Base-by-base conservation (phyloP, 1,139 yeast species). In the Kodamaea arcana region DNA sequence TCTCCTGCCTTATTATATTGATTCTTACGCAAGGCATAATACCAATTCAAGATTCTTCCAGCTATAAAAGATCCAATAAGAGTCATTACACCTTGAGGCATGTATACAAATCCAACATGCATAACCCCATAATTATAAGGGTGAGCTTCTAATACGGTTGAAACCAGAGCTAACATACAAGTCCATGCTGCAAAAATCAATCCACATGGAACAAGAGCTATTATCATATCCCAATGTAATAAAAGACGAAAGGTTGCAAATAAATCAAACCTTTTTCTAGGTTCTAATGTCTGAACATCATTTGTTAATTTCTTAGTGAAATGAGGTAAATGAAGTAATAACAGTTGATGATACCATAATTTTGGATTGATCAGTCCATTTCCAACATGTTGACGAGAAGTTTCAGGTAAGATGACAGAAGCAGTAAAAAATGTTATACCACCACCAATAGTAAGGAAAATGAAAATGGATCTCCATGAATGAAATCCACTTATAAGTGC, bases 131-230 rank as follows among this genome's bases (percentile, higher is more conserved):
- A 65, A 32, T 58, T 49, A 44, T 63, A 66, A 3, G 51, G 54
- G 4, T 45, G 38, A 1, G 46, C 46, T 42, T 64, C 67, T 17
- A 66, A 47, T 15, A 44, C 55, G 0, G 63, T 52, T 2, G 64
- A 55, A 23, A 66, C 41, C 3, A 68, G 55, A 1, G 72, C 57
- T 20, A 65, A 45, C 4, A 48, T 50, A 56, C 62, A 56, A 3
- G 67, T 62, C 72, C 72, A 66, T 3, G 54, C 42, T 3, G 70
- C 62, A 49, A 60, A 66, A 41, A 55, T 61, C 10, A 65, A 27
- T 0, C 69, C 71, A 13, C 53, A 48, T 0, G 72, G 63, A 3
- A 64, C 22, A 23, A 66, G 42, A 2, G 53, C 49, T 21, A 54
- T 42, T 8, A 62, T 29, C 4, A 61, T 58, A 14, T 50, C 50